phyloP scores from a whole-genome alignment of 345 rosid genomes.

The Salix dunnii region DNA sequence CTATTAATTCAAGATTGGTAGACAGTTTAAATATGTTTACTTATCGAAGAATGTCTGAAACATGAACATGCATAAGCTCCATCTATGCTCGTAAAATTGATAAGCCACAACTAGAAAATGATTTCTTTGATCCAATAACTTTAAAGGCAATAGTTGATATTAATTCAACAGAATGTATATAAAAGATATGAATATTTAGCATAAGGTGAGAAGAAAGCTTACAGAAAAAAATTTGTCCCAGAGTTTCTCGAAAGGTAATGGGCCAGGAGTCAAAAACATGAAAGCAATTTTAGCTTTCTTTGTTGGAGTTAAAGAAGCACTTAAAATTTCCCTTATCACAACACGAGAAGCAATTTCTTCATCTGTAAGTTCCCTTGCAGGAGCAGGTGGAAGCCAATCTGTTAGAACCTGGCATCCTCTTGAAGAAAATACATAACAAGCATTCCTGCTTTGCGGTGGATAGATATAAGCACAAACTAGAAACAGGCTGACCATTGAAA shows the following conservation, averaged over 20 bases:
- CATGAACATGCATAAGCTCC: not conserved
- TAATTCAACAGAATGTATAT: not conserved
- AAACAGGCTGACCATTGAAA: constrained; percentile 70
- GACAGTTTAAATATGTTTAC: not conserved
- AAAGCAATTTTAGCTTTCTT: constrained; percentile 77
- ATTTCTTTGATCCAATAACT: not conserved
- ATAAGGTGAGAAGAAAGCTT: constrained; percentile 12
- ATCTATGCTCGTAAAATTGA: not conserved
- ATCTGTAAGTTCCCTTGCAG: constrained; percentile 70
- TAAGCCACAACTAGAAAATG: not conserved
- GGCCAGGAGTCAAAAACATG: constrained; percentile 81
- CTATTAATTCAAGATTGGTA: not conserved
- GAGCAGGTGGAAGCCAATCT: constrained; percentile 90
- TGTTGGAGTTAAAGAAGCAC: constrained; percentile 41
- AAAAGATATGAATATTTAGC: not conserved
- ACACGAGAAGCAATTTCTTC: constrained; percentile 76
- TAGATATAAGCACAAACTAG: constrained; percentile 66
- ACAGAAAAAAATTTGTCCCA: constrained; percentile 92
- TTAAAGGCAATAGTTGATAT: not conserved
- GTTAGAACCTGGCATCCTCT: constrained; percentile 77
- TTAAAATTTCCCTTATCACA: constrained; percentile 67
- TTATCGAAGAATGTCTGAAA: not conserved
- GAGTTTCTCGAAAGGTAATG: constrained; percentile 86
- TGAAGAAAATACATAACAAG: constrained; percentile 78
- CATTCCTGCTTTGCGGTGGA: constrained; percentile 66